Evolutionary conservation across 106 monocot genomes (phyloP), one percentile per base, ranked within the genome.

Genomic region (Agapanthus africanus): DNA sequence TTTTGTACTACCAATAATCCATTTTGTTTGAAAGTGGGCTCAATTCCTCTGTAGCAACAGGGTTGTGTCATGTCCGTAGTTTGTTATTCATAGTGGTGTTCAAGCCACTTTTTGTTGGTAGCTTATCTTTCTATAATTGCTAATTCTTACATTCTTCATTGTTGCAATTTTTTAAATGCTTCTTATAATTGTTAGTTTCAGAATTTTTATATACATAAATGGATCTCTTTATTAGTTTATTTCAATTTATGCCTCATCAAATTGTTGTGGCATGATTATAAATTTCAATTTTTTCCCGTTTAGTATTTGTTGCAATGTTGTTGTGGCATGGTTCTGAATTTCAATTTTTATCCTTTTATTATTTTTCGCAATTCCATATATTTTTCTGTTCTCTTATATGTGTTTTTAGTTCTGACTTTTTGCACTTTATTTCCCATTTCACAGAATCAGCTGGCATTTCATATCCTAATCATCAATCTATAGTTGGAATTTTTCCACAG

Each of bases 401-500:
- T 11, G 16, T 32, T 3, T 61, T 33, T 61, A 13, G 6, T 34
- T 33, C 6, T 61, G 11, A 14, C 1, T 33, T 50, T 49, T n/a
- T n/a, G 31, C 32, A 40, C 34, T 26, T 61, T 11, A 65, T 65
- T 65, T 35, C 11, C 34, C 11, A 11, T 21, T 70, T 37, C 60
- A 28, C 89, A 99, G 97, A 87, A 82, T 74, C 78, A 79, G 74
- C 84, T 79, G 77, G 80, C 23, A 69, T 92, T 83, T 78, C 80
- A 35, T 76, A 79, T 30, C 75, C 80, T 39, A 65, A 63, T 66
- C 80, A 85, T 68, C 82, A 73, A 65, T 62, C 82, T 28, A 80
- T 99, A 63, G 84, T 99, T 63, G 97, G 92, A 77, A 93, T 99
- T 66, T 76, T 99, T 54, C 84, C 84, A 46, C 97, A 99, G 27